Conservation (phyloP, 2,329 filamentous ascomycete genomes). For the Pyrenophora teres region DNA sequence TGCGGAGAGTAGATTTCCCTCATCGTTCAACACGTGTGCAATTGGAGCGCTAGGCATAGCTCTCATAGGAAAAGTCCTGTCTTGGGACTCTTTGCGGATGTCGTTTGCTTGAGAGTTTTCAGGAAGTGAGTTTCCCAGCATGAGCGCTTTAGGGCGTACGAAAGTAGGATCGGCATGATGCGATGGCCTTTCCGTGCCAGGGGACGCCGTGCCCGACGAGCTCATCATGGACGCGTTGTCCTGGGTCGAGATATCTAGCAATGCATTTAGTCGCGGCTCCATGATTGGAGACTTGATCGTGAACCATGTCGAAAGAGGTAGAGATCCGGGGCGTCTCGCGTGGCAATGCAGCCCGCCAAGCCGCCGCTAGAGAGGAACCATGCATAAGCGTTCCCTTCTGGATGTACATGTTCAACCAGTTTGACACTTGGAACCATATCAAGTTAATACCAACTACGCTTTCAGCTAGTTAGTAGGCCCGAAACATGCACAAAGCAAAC, state of each 20-base stretch:
- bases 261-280: slow-evolving; percentile 12
- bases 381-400: not conserved
- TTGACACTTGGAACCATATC: too few species aligned
- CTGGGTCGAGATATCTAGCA: slow-evolving; percentile 10
- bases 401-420: too few species aligned
- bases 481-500: not conserved
- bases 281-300: slow-evolving; percentile 14
- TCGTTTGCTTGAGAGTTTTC: slow-evolving; percentile 7
- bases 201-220: not conserved
- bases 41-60: slow-evolving; percentile 39
- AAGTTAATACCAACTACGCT: not conserved
- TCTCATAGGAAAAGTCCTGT: slow-evolving; percentile 4
- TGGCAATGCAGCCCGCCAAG: slow-evolving; percentile 9
- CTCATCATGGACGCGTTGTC: slow-evolving; percentile 1
- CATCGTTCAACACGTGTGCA: slow-evolving; percentile 43
- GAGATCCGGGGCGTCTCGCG: slow-evolving; percentile 8
- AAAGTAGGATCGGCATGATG: slow-evolving; percentile 7
- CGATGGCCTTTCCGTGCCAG: slow-evolving; percentile 4
- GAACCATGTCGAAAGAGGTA: slow-evolving; percentile 10
- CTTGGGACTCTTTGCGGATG: slow-evolving; percentile 3
- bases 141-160: slow-evolving; percentile 10
- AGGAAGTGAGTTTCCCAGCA: slow-evolving; percentile 6
- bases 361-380: slow-evolving; percentile 7
- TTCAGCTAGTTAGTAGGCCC: not conserved
- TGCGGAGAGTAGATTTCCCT: slow-evolving; percentile 15